These are phyloP conservation scores for Pinus tabuliformis DNA, from an alignment of 75 land plant genomes.

Conservation along the genomic window DNA sequence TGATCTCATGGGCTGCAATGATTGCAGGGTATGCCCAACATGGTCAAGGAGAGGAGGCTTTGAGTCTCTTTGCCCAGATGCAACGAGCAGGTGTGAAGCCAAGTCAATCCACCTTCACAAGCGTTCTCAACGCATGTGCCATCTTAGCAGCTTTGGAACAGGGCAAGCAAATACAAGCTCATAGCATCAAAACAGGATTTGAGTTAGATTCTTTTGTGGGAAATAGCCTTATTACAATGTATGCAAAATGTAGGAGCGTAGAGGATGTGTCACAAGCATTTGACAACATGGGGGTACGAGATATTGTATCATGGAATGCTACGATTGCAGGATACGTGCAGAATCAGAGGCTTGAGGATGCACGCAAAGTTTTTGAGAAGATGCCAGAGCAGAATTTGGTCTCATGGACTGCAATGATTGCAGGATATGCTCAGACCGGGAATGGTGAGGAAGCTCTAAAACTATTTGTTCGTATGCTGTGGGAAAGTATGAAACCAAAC, in stretches of 20 bases:
- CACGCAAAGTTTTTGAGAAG: slow-evolving; percentile 28
- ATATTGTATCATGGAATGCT: slow-evolving; percentile 48
- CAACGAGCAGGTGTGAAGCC: slow-evolving; percentile 31
- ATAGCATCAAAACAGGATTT: slow-evolving; percentile 39
- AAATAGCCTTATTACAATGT: slow-evolving; percentile 50
- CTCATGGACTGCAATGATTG: slow-evolving; percentile 63
- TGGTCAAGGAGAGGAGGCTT: slow-evolving; percentile 25
- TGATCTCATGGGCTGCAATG: slow-evolving; percentile 51
- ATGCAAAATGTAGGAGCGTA: slow-evolving; percentile 34
- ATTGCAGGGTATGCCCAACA: slow-evolving; percentile 27
- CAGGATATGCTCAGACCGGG: slow-evolving; percentile 53
- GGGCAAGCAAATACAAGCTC: slow-evolving; percentile 40
- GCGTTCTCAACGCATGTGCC: slow-evolving; percentile 50
- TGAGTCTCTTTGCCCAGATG: slow-evolving; percentile 40
- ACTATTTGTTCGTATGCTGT: slow-evolving; percentile 32
- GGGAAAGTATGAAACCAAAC: slow-evolving; percentile 43
- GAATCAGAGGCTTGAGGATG: slow-evolving; percentile 21
- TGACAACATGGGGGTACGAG: slow-evolving; percentile 21
- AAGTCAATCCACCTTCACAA: slow-evolving; percentile 41
- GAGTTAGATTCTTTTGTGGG: slow-evolving; percentile 45
- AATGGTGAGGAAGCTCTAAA: slow-evolving; percentile 30
- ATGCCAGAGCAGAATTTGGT: slow-evolving; percentile 48
- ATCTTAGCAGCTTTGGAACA: slow-evolving; percentile 10
- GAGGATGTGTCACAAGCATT: slow-evolving; percentile 24
- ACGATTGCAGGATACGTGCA: slow-evolving; percentile 52